Evolutionary conservation across 306 rosid genomes (phyloP), one percentile per base, ranked within the genome.

Genomic region (Dryas drummondii): DNA sequence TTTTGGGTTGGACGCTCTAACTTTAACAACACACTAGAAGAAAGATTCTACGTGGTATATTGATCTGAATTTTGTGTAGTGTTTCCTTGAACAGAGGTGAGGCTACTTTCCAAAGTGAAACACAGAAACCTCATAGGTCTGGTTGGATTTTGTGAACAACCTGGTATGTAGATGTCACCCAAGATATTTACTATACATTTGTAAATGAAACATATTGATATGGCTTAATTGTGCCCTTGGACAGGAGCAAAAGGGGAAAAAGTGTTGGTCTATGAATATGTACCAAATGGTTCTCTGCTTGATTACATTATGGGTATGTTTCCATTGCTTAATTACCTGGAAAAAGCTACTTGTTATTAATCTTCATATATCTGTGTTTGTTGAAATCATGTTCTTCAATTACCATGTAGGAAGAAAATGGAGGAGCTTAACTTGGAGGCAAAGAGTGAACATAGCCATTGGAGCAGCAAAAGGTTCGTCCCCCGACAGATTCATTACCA

Each of bases 61-160:
- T 8, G 37, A 53, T 53, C 53, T 73, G 77, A 56, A 40, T 56
- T 66, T 41, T 68, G 42, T 64, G 54, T 66, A 41, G 17, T 77
- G 72, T 82, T 79, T 73, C 71, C 8, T 71, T 78, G 48, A 70
- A 49, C 89, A 93, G 97, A 93, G 81, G 90, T 85, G 80, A 84
- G 79, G 82, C 87, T 89, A 17, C 90, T 91, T 63, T 89, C 94
- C 14, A 79, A 80, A 54, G 93, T 88, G 49, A 82, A 82, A 64
- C 97, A 91, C 83, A 82, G 57, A 74, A 93, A 93, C 86, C 88
- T 93, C 44, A 83, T 91, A 59, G 81, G 88, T 80, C 61, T 93
- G 68, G 88, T 91, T 76, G 97, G 98, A 77, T 93, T 75, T 78
- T 91, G 96, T 79, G 96, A 93, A 84, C 90, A 87, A 87, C 78